phyloP scores from a whole-genome alignment of 805 yeast genomes.

The Brettanomyces sp. region DNA sequence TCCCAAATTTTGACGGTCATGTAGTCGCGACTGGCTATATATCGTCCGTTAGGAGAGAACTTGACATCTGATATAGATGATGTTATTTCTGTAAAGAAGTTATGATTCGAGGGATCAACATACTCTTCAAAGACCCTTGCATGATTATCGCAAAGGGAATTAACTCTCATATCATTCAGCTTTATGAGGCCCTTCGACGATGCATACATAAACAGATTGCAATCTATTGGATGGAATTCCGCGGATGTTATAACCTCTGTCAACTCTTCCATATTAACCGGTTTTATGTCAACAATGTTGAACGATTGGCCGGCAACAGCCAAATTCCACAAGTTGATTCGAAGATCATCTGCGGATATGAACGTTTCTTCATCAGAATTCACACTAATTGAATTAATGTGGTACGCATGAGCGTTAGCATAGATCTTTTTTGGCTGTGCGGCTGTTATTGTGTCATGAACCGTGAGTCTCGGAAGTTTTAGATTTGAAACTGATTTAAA shows the following conservation, averaged over 20 bases:
- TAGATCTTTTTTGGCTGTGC: conserved; percentile 89
- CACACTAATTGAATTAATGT: conserved; percentile 89
- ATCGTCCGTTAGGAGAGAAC: conserved; percentile 85
- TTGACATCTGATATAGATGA: conserved; percentile 89
- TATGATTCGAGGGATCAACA: conserved; percentile 84
- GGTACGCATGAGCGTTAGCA: conserved; percentile 96
- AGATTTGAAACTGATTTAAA: conserved; percentile 30
- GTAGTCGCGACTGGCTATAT: conserved; percentile 94
- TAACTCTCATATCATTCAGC: conserved; percentile 92
- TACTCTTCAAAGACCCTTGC: conserved; percentile 86
- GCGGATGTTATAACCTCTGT: conserved; percentile 97
- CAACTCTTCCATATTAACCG: conserved; percentile 96
- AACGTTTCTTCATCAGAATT: conserved; percentile 96
- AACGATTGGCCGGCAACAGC: conserved; percentile 91
- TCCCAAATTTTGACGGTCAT: conserved; percentile 98
- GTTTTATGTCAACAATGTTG: conserved; percentile 96
- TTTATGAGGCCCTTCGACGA: conserved; percentile 93
- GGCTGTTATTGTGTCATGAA: conserved; percentile 90
- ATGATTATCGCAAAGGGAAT: conserved; percentile 87
- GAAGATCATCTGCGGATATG: conserved; percentile 83
- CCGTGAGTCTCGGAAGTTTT: conserved; percentile 78
- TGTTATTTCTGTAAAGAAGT: conserved; percentile 95
- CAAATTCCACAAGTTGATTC: conserved; percentile 93
- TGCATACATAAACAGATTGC: conserved; percentile 92
- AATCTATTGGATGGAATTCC: conserved; percentile 87